Evolutionary conservation across 2,329 filamentous ascomycete genomes (phyloP), one percentile per base, ranked within the genome.

Genomic region (Epichloe uncinata): DNA sequence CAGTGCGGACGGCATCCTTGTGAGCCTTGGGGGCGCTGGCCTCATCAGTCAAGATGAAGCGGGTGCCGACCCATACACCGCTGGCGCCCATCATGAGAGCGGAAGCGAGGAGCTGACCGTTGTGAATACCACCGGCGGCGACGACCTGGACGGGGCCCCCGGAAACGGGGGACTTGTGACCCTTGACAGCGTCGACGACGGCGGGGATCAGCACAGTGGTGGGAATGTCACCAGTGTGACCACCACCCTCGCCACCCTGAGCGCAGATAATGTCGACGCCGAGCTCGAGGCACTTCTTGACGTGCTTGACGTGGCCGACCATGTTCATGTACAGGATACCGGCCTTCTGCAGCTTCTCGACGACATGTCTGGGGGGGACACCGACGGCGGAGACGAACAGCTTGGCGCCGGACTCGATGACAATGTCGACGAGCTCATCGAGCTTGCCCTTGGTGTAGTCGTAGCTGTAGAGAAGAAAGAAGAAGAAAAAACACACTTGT

Each of bases 361-460:
- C 89, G 52, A 96, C 84, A 59, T 78, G 73, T 71, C 87, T 87
- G 58, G 93, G 88, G 93, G 88, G 42, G 93, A 97, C 85, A 62
- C 93, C 93, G 66, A 98, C 89, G 61, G 93, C 93, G 48, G 87
- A 96, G 61, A 98, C 93, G 73, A 98, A 98, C 53, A 98, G 81
- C 69, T 82, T 90, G 54, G 89, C 86, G 57, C 87, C 87, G 50
- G 84, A 87, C 63, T 94, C 84, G 72, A 98, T 95, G 71, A 96
- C 84, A 63, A 96, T 89, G 66, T 89, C 84, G 66, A 95, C 70
- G 51, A 98, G 81, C 67, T 91, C 86, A 68, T 87, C 77, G 55
- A 98, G 86, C 74, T 97, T 97, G 68, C 93, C 93, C 77, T 98
- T 97, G 64, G 93, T 98, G 77, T 98, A 98, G 72, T 98, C 93